A percentile compares a stretch with the other conserved stretches of the same genome.
Evolutionary conservation across 345 rosid species (phyloP).

Genomic region (Corchorus capsularis): DNA sequence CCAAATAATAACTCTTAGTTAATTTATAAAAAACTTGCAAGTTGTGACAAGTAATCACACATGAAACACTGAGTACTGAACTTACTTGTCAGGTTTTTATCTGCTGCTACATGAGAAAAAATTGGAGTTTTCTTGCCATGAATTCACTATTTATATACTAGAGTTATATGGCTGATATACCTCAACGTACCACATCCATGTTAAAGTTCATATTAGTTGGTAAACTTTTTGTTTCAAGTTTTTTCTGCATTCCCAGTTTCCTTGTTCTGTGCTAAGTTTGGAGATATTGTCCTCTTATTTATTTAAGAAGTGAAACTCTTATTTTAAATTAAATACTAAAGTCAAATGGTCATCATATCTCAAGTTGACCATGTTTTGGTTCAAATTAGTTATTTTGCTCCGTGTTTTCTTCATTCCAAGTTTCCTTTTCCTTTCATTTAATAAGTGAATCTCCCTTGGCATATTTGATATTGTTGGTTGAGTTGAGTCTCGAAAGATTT

Average conservation of each 20-base stretch:
- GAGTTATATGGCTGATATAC: neutral
- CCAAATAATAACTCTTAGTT: neutral
- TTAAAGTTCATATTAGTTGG: neutral
- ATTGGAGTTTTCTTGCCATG: neutral
- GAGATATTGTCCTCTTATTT: too few species aligned
- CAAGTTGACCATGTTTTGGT: too few species aligned
- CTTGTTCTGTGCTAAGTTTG: neutral
- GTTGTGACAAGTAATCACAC: conserved; percentile 2
- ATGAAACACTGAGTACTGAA: neutral
- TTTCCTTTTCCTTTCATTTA: conserved; percentile 6
- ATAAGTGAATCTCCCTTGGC: neutral
- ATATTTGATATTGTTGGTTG: neutral
- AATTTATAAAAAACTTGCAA: neutral
- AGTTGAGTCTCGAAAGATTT: neutral
- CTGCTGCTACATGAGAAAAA: neutral
- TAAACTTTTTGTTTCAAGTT: neutral
- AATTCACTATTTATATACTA: neutral
- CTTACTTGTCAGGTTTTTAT: neutral
- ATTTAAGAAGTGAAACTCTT: too few species aligned
- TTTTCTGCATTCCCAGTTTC: neutral
- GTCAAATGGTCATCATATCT: too few species aligned
- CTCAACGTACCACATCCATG: neutral
- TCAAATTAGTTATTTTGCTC: too few species aligned
- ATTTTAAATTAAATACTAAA: too few species aligned
- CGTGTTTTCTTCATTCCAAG: neutral